Base-by-base conservation (phyloP, 306 rosid genomes). In the Comarum palustre region DNA sequence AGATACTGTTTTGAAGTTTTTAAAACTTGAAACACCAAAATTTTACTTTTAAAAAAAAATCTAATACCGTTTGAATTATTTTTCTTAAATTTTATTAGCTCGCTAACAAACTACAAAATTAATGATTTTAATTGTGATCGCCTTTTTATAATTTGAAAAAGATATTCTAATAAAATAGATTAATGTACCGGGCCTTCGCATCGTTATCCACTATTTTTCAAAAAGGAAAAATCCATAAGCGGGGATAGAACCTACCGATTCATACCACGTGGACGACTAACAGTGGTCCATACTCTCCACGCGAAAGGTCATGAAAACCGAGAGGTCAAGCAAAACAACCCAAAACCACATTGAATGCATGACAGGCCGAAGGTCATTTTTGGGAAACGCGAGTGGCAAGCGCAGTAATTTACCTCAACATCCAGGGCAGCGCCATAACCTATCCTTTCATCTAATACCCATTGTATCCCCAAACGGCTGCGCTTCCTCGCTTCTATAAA, bases 401-500 rank as follows among this genome's bases (percentile, higher is more conserved):
- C 36, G 5, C 42, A 8, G 85, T 38, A 78, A 77, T 78, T 55
- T 8, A 19, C 13, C 1, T 1, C 22, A 69, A 38, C 8, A 2
- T 4, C 5, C 22, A 17, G 77, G 80, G 48, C 5, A 27, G 8
- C 38, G 24, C 12, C 19, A 24, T 4, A 8, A 27, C 42, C 17
- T 1, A 1, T 3, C n/a, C 46, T 39, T 8, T 60, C 14, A 22
- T 2, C 3, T 0, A 0, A 34, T 87, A 6, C 85, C 92, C 57
- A 58, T 73, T 90, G 27, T 84, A 43, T 67, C 89, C 90, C 55
- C 74, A 5, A 66, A 65, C 90, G 86, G 76, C 84, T 85, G 77
- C 75, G 59, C 88, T 80, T 74, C 85, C 83, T 84, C 86, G 82
- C 77, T 69, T 79, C 84, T 87, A 84, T 88, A 88, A 77, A 83